phyloP scores from a whole-genome alignment of 2,329 filamentous ascomycete species.

The Aspergillus cejpii region DNA sequence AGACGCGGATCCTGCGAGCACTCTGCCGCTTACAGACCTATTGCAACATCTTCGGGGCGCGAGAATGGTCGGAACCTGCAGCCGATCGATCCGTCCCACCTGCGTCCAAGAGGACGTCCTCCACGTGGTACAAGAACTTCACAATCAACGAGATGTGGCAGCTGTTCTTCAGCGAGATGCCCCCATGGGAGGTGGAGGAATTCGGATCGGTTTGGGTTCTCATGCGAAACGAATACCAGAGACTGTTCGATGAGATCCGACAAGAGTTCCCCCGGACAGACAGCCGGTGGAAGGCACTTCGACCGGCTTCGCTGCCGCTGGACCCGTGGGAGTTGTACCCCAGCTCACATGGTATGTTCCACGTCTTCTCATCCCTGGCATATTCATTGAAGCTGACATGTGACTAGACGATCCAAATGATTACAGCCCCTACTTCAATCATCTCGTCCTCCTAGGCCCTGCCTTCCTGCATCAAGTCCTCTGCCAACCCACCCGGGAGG shows the following conservation, averaged over 20 bases:
- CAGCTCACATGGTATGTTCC: slow-evolving; percentile 7
- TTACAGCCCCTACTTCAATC: slow-evolving; percentile 14
- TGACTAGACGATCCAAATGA: slow-evolving; percentile 4
- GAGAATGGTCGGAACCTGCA: slow-evolving; percentile 9
- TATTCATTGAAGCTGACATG: background rate
- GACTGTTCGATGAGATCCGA: slow-evolving; percentile 9
- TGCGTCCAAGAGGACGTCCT: slow-evolving; percentile 1
- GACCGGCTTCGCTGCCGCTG: slow-evolving; percentile 7
- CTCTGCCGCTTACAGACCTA: slow-evolving; percentile 15
- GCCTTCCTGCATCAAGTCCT: slow-evolving; percentile 11
- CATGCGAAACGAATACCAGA: slow-evolving; percentile 9
- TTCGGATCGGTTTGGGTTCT: slow-evolving; percentile 13
- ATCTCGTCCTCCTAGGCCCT: slow-evolving; percentile 14
- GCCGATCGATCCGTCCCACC: background rate
- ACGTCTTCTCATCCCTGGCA: background rate
- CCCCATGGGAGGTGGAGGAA: slow-evolving; percentile 16
- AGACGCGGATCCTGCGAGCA: slow-evolving; percentile 11
- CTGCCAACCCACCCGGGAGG: slow-evolving; percentile 3
- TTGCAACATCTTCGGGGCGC: slow-evolving; percentile 14
- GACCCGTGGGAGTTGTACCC: slow-evolving; percentile 10
- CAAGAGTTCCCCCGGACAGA: slow-evolving; percentile 11
- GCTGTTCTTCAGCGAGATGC: slow-evolving; percentile 12
- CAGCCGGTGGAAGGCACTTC: slow-evolving; percentile 10
- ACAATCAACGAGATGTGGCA: slow-evolving; percentile 12
- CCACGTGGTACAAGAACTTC: slow-evolving; percentile 16